Base-by-base conservation (phyloP, 257 asterid species). In the Hygrophila difformis region DNA sequence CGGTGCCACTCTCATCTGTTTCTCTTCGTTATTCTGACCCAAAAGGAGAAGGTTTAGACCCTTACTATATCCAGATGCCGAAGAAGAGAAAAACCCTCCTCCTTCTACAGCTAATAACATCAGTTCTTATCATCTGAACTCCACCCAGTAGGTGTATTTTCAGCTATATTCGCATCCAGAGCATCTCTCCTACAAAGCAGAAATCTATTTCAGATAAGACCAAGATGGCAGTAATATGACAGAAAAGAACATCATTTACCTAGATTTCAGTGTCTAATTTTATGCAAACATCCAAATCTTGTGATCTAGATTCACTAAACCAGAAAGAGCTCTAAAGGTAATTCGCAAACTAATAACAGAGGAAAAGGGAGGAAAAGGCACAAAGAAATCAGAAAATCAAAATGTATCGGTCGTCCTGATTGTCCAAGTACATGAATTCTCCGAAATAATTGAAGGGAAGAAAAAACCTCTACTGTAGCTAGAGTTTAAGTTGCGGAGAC, bases 61-160 rank as follows among this genome's bases (percentile, higher is more conserved):
- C 79, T 86, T 85, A 68, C 95, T 82, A 72, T 91, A 91, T 49
- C 98, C 98, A 41, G 94, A 79, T n/a, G 88, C 98, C 56, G 98
- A 91, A 66, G 98, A 77, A 56, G 96, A 91, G 86, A 91, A 91
- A 70, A 91, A 86, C 12, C 96, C 94, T 63, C 98, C 98, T 70
- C 98, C 98, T 79, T 82, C 91, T 57, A n/a, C n/a, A n/a, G 98
- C 96, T 51, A 89, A 75, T 85, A 89, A 75, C 98, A 89, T 89
- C 78, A 67, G 96, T 60, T 66, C 83, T 69, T 77, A 80, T 79
- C 96, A 89, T 89, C 87, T 70, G 85, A 64, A 55, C 77, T 73
- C 58, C 73, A 61, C 36, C 51, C 50, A 59, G 51, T 44, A 0
- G 8, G 20, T 39, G 13, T 14, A 6, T 1, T 13, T 13, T 13